Percentiles rank a stretch among this genome's conserved stretches.
phyloP scores from a whole-genome alignment of 2,329 filamentous ascomycete genomes.

The Celoporthe dispersa region DNA sequence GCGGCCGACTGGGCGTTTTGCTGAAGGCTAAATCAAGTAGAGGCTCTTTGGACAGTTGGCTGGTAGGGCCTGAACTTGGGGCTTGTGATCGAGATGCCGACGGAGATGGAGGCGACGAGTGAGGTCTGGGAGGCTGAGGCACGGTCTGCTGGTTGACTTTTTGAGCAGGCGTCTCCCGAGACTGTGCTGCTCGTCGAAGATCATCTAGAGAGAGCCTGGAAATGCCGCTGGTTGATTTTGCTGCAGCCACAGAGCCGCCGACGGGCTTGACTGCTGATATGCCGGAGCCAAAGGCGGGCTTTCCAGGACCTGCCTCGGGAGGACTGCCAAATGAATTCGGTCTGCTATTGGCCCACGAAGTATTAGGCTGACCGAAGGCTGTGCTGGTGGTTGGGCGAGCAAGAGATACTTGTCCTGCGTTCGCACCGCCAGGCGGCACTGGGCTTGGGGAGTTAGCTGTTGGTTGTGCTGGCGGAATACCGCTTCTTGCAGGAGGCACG shows the following conservation, averaged over 20 bases:
- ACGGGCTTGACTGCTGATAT: background rate
- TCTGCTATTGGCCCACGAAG: background rate
- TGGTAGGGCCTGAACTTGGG: background rate
- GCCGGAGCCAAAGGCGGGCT: background rate
- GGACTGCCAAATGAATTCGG: constrained; percentile 6
- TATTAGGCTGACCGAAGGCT: background rate
- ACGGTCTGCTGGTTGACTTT: background rate
- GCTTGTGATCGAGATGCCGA: background rate
- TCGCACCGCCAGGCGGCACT: too few relatives aligned
- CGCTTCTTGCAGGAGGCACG: constrained; percentile 5
- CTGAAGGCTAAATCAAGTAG: background rate
- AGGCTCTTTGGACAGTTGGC: background rate
- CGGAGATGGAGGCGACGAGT: background rate
- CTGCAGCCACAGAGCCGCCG: background rate
- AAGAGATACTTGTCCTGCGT: background rate
- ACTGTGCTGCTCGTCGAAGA: background rate
- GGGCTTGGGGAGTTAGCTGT: background rate
- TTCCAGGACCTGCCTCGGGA: background rate
- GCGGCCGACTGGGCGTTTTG: background rate
- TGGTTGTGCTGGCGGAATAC: background rate
- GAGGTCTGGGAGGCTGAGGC: background rate
- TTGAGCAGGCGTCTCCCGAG: background rate
- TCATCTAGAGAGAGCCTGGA: constrained; percentile 1
- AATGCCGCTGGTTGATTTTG: constrained; percentile 9
- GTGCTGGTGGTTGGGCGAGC: background rate